These are phyloP conservation scores for Coemansia sp. DNA, from an alignment of 192 early-diverging fungal genomes.

Conservation along the genomic window DNA sequence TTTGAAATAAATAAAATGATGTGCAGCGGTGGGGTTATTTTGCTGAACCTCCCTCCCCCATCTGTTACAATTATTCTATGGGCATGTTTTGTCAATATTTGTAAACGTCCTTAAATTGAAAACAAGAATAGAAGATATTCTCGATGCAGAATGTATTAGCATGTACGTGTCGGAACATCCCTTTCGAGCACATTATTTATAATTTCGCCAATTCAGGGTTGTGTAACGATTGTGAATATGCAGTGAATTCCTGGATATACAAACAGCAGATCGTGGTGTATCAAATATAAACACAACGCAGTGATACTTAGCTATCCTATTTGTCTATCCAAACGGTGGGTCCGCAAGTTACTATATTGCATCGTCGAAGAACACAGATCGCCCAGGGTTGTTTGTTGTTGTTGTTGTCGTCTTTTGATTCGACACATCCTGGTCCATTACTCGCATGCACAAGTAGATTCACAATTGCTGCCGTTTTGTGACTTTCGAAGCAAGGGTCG, in stretches of 20 bases:
- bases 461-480: background rate
- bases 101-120: background rate
- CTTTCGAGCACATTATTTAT: background rate
- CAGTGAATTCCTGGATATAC: background rate
- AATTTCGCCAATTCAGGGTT: background rate
- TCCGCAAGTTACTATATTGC: too few species aligned
- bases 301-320: background rate
- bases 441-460: too few species aligned
- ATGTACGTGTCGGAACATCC: background rate
- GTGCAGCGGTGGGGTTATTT: too few species aligned
- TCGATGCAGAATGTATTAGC: background rate
- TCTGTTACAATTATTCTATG: too few species aligned
- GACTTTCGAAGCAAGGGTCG: background rate
- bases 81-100: background rate
- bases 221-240: too few species aligned
- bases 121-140: background rate
- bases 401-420: too few species aligned
- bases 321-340: too few species aligned
- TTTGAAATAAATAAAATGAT: background rate
- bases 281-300: too few species aligned
- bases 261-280: background rate
- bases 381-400: too few species aligned
- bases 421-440: too few species aligned
- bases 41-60: too few species aligned
- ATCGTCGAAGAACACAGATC: too few species aligned